A percentile compares a stretch with the other conserved stretches of the same genome.
Evolutionary conservation across 108 stramenopile species (phyloP).

Genomic region (Conticribra guillardii): DNA sequence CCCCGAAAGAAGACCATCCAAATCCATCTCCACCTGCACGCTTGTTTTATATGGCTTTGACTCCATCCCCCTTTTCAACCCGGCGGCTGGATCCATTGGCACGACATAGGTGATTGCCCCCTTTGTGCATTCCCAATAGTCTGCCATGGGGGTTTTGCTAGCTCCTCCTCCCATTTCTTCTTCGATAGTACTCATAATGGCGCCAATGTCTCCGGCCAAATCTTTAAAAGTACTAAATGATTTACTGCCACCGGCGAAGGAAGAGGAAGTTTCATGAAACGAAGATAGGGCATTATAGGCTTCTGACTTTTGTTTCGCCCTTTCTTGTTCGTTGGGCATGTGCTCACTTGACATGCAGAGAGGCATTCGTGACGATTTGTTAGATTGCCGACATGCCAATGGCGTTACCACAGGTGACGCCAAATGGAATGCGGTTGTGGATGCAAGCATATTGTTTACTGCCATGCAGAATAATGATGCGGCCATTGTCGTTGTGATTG

Average conservation of each 20-base stretch:
- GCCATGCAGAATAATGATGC: no score
- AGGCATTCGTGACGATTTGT: constrained; percentile 1
- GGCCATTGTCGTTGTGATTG: no score
- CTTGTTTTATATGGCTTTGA: constrained; percentile 56
- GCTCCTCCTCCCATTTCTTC: constrained; percentile 10
- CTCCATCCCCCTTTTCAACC: constrained; percentile 53
- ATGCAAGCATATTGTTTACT: no score
- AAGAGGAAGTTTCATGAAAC: constrained; percentile 37
- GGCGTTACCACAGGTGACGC: no score
- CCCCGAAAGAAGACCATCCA: constrained; percentile 1
- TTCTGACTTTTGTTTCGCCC: constrained; percentile 44
- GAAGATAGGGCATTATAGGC: constrained; percentile 46
- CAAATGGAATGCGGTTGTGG: no score
- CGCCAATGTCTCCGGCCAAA: not conserved
- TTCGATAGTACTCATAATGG: not conserved
- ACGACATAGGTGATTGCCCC: constrained; percentile 68
- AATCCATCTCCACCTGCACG: constrained; percentile 56
- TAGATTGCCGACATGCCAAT: not conserved
- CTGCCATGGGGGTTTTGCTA: constrained; percentile 5
- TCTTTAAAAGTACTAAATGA: constrained; percentile 4
- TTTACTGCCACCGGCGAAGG: not conserved
- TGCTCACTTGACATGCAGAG: not conserved
- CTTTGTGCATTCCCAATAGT: constrained; percentile 58
- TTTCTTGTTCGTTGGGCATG: constrained; percentile 32
- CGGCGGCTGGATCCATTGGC: constrained; percentile 72